Base-by-base conservation (phyloP, 768 basidiomycete genomes). In the Leucocoprinus sp. region DNA sequence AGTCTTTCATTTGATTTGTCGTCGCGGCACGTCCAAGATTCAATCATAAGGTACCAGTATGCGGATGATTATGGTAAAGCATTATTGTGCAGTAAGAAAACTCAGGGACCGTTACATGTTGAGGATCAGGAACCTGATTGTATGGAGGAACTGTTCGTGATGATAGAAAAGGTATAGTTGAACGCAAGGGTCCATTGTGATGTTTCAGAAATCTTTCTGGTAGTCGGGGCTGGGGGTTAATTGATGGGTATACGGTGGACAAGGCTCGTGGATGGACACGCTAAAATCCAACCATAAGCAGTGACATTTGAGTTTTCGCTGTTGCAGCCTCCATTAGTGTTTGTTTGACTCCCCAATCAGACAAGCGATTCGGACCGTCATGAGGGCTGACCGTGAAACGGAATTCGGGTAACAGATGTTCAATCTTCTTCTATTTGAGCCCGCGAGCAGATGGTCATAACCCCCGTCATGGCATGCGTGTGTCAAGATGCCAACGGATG, bases 1-100 rank as follows among this genome's bases (percentile, higher is more conserved):
- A 87, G 52, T 3, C 75, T 64, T 49, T 82, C 76, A 56, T 83
- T 74, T 1, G 62, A 22, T 63, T 82, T 88, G 24, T 73, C 67
- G 12, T 78, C 74, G 76, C 69, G 7, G 80, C 4, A 68, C 57
- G 11, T 71, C 71, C 5, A 66, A 69, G 0, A 69, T 41, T 74
- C 74, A 80, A 12, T 61, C 67, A 39, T 74, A 74, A 0, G 69
- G 66, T 1, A 64, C 64, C 0, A 75, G 69, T 3, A 71, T 64
- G 24, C 72, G 72, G 36, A 83, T 76, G n/a, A 50, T 82, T 73
- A 40, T 74, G 71, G 47, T 82, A 78, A 6, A 81, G 43, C 2
- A 59, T 43, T 1, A 77, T 75, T 0, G 69, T 61, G 48, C 71
- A 77, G 37, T 68, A 68, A 4, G 74, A 70, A 52, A 83, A 81